Evolutionary conservation across 352 stramenopile species (phyloP).

Genomic region (Globisporangium cederbergense): DNA sequence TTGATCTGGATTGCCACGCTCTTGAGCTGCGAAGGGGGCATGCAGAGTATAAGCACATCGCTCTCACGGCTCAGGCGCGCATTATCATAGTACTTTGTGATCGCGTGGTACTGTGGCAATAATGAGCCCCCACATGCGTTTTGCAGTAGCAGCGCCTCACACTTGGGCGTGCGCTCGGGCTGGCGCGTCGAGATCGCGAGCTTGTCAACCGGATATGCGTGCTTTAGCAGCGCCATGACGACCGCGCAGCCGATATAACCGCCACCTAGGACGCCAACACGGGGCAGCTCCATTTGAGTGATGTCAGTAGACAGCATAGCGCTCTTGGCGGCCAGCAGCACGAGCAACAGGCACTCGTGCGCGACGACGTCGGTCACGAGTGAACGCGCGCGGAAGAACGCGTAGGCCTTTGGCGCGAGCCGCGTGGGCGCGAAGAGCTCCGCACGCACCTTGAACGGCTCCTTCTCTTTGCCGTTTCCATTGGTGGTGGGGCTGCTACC

Average conservation of each 20-base stretch:
- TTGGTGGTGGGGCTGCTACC: background rate
- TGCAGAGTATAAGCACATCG: conserved; percentile 61
- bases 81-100: conserved; percentile 59
- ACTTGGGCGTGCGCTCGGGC: conserved; percentile 42
- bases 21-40: conserved; percentile 66
- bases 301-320: background rate
- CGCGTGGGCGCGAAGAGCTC: conserved; percentile 13
- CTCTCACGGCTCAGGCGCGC: conserved; percentile 42
- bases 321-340: conserved; percentile 6
- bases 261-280: conserved; percentile 49
- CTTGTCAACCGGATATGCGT: conserved; percentile 30
- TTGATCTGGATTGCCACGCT: conserved; percentile 68
- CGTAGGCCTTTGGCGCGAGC: conserved; percentile 2
- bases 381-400: conserved; percentile 8
- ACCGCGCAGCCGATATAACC: conserved; percentile 49
- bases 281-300: conserved; percentile 16
- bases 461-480: conserved; percentile 8
- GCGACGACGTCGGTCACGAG: conserved; percentile 13
- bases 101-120: conserved; percentile 28
- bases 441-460: conserved; percentile 9
- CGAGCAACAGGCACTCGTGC: conserved; percentile 15
- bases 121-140: conserved; percentile 8
- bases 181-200: conserved; percentile 59
- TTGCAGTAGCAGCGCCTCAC: conserved; percentile 25
- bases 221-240: conserved; percentile 39